A percentile compares a stretch with the other conserved stretches of the same genome.
phyloP scores from a whole-genome alignment of 73 alveolate genomes.

The Paramecium caudatum region DNA sequence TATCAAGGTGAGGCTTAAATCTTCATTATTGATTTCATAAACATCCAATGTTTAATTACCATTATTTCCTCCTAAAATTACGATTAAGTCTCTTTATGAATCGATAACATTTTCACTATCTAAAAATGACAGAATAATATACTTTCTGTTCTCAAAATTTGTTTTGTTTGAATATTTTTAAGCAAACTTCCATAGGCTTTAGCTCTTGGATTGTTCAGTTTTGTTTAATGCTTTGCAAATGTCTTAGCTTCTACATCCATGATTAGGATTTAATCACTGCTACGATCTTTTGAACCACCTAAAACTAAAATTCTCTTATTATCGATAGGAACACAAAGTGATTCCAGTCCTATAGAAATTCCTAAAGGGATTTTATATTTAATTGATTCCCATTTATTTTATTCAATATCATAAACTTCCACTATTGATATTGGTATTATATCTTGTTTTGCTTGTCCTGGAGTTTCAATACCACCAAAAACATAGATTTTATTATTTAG shows the following conservation, averaged over 20 bases:
- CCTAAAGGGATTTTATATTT: constrained; percentile 40
- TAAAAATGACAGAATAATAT: not conserved
- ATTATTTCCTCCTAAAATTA: constrained; percentile 8
- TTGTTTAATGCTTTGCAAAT: not conserved
- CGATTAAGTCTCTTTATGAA: not conserved
- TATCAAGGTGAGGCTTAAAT: not conserved
- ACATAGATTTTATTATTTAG: constrained; percentile 13
- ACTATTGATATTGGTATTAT: not conserved
- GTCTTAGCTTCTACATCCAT: not conserved
- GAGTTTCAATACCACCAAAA: not conserved
- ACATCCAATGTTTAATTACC: not conserved
- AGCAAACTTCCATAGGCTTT: not conserved
- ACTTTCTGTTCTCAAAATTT: not conserved
- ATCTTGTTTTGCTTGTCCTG: not conserved
- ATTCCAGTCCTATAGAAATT: not conserved
- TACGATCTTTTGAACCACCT: constrained; percentile 24
- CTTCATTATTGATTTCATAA: not conserved
- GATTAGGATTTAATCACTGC: not conserved
- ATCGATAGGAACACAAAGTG: constrained; percentile 16
- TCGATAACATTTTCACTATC: not conserved
- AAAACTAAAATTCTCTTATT: not conserved
- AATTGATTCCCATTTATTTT: not conserved
- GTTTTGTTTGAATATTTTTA: not conserved
- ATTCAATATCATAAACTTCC: not conserved
- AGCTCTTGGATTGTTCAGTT: not conserved